Conservation (phyloP, 2,329 filamentous ascomycete genomes). For the Fragosphaeria purpurea region DNA sequence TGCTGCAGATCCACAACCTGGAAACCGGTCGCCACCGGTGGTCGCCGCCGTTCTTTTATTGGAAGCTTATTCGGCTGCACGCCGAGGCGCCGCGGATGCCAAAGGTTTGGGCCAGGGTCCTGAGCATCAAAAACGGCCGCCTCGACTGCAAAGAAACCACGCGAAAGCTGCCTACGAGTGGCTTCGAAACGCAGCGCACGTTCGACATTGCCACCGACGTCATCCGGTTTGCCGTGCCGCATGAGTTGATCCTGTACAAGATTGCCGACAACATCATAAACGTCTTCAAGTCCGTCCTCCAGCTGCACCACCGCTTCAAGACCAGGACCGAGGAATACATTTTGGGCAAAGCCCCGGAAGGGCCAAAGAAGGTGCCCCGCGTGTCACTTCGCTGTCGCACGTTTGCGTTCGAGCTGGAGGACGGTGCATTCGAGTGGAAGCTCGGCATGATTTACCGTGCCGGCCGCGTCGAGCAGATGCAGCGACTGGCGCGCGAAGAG, state of each 20-base stretch:
- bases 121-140: constrained; percentile 72
- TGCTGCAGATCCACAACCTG: constrained; percentile 78
- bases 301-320: constrained; percentile 86
- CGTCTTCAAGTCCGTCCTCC: constrained; percentile 73
- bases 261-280: constrained; percentile 94
- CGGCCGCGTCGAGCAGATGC: constrained; percentile 79
- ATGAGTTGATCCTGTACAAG: constrained; percentile 79
- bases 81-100: constrained; percentile 77
- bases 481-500: constrained; percentile 79
- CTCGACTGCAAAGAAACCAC: constrained; percentile 71
- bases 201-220: constrained; percentile 80
- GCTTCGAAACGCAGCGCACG: constrained; percentile 61
- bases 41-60: constrained; percentile 70
- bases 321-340: constrained; percentile 84
- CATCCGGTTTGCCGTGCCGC: constrained; percentile 77
- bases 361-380: constrained; percentile 76
- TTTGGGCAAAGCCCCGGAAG: constrained; percentile 73
- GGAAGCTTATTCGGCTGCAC: constrained; percentile 73
- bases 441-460: constrained; percentile 86
- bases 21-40: constrained; percentile 80
- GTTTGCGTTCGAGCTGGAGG: constrained; percentile 84
- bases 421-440: constrained; percentile 96
- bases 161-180: constrained; percentile 48
- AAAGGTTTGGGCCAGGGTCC: constrained; percentile 73
- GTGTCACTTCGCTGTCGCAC: constrained; percentile 73